Evolutionary conservation across 345 rosid genomes (phyloP).

Genomic region (Adansonia digitata): DNA sequence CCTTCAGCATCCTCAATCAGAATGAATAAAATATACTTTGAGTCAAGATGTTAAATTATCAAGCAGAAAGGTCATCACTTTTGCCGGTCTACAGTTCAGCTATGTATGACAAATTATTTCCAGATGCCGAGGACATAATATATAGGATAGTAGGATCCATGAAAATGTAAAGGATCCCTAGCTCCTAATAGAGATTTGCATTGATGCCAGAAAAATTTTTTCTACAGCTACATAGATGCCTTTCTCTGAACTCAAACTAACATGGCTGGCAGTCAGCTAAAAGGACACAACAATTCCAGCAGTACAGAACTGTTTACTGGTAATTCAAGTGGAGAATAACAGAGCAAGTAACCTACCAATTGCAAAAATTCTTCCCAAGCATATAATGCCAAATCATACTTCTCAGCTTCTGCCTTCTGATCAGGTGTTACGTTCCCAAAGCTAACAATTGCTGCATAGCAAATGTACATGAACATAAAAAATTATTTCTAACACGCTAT

Average conservation of each 20-base stretch:
- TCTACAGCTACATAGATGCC: neutral
- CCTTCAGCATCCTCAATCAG: neutral
- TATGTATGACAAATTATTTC: neutral
- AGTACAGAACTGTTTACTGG: neutral
- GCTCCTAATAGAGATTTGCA: neutral
- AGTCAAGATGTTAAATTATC: neutral
- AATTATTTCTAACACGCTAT: slow-evolving; percentile 1
- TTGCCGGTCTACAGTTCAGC: neutral
- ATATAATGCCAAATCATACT: slow-evolving; percentile 52
- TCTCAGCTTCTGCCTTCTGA: slow-evolving; percentile 62
- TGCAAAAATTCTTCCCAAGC: slow-evolving; percentile 83
- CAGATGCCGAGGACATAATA: slow-evolving; percentile 5
- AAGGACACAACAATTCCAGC: neutral
- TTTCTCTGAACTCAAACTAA: slow-evolving; percentile 2
- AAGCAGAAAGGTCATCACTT: neutral
- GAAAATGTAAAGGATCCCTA: neutral
- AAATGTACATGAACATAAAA: slow-evolving; percentile 1
- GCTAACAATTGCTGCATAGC: slow-evolving; percentile 80
- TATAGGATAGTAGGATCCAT: neutral
- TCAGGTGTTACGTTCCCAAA: slow-evolving; percentile 68
- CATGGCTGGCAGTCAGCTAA: neutral
- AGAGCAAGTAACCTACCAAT: slow-evolving; percentile 39
- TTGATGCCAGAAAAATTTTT: neutral
- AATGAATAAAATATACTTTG: neutral
- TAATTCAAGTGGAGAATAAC: slow-evolving; percentile 3